phyloP scores from a whole-genome alignment of 305 asterid genomes.

The Solanum hybrid region DNA sequence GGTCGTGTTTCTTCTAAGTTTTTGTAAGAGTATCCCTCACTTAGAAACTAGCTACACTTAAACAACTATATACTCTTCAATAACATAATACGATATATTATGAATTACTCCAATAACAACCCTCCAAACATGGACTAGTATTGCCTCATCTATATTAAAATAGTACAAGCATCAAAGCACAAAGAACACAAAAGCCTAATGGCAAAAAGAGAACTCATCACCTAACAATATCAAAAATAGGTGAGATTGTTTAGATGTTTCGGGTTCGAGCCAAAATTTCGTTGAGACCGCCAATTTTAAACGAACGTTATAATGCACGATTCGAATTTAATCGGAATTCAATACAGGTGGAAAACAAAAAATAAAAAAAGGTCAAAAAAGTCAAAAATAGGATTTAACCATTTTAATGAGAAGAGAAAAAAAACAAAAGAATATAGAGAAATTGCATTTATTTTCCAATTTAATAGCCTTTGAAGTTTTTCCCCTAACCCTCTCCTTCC shows the following conservation, averaged over 20 bases:
- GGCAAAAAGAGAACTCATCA: neutral
- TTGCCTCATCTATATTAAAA: neutral
- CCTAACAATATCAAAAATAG: neutral
- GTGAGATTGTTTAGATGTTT: neutral
- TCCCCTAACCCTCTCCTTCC: slow-evolving; percentile 5
- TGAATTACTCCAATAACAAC: neutral
- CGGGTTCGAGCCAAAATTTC: neutral
- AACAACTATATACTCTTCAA: neutral
- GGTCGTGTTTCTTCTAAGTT: neutral
- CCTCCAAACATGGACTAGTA: neutral
- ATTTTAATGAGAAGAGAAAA: neutral
- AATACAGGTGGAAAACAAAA: too few species aligned
- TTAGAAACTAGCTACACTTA: neutral
- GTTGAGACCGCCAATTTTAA: neutral
- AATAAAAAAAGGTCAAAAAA: neutral
- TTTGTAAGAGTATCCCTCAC: neutral
- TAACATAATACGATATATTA: neutral
- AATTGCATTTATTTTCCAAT: neutral
- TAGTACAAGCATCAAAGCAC: neutral
- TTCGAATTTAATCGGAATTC: too few species aligned
- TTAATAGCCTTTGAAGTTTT: neutral
- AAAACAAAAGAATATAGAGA: neutral
- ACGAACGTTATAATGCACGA: accelerated
- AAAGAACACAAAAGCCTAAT: neutral
- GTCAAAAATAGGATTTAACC: neutral